Evolutionary conservation across 2,329 filamentous ascomycete genomes (phyloP), one percentile per base, ranked within the genome.

Genomic region (Bipolaris oryzae): DNA sequence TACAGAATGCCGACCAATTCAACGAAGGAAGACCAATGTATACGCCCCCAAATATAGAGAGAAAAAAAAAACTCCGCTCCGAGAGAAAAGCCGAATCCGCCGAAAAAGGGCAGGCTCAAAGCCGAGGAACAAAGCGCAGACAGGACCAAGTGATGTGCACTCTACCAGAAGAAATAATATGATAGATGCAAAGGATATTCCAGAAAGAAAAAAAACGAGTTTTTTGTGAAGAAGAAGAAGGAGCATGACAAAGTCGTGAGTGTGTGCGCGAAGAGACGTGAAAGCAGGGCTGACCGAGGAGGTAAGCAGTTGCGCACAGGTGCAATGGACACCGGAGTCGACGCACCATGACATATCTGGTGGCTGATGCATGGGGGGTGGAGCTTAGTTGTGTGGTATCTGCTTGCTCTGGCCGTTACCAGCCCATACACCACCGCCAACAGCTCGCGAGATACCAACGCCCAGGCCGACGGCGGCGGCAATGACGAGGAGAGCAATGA

Each of bases 381-480:
- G 13, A 34, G 50, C 58, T 65, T 62, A 61, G 58, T 53, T 61
- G 47, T 69, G 62, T n/a, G 69, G 67, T 55, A 76, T 76, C 60
- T 66, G 66, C 67, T 71, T 72, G 54, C 66, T 71, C 61, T 71
- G 68, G 49, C 76, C 77, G 18, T 77, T 65, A 50, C 72, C 70
- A 25, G 74, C 72, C 72, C 77, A 81, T 41, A 81, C 79, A 44
- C 78, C 77, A 35, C 80, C 80, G 53, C 80, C 78, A 3, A 82
- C 80, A 15, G 80, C 80, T 43, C 75, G 72, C 58, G 76, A 80
- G 61, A 82, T 81, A 53, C 80, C 80, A 23, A 82, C 76, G 52
- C 79, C 80, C 35, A 82, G 68, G 16, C 77, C 80, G 2, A 82
- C 79, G 7, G 79, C 79, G 20, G 78, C 71, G 20, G 78, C 80